phyloP scores from a whole-genome alignment of 352 stramenopile genomes.

The Phytophthora pluvialis region DNA sequence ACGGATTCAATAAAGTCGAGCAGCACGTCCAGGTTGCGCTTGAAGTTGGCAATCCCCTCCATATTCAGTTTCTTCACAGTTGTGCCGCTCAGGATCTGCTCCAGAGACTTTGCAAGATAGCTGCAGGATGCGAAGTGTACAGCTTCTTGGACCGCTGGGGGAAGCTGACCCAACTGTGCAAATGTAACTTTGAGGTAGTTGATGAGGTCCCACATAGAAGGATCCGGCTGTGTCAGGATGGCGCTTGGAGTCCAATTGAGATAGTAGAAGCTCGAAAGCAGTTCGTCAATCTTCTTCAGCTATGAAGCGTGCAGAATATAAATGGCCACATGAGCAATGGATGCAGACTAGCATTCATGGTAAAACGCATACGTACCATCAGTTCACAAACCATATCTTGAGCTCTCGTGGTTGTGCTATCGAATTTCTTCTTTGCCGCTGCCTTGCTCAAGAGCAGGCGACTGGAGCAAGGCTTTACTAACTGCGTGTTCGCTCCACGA shows the following conservation, averaged over 20 bases:
- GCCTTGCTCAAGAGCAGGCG: conserved; percentile 62
- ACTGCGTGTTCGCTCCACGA: conserved; percentile 36
- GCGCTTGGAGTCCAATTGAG: conserved; percentile 75
- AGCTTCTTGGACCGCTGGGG: conserved; percentile 60
- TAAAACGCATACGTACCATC: conserved; percentile 53
- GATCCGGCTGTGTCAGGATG: conserved; percentile 66
- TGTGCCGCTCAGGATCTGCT: conserved; percentile 67
- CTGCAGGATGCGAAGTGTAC: conserved; percentile 83
- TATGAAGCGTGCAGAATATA: conserved; percentile 25
- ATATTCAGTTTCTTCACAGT: conserved; percentile 75
- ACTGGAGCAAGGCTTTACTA: conserved; percentile 59
- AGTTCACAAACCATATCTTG: conserved; percentile 87
- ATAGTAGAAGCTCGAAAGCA: conserved; percentile 80
- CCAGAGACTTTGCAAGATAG: conserved; percentile 78
- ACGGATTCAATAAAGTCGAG: conserved; percentile 70
- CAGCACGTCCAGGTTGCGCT: conserved; percentile 76
- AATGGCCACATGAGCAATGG: background rate
- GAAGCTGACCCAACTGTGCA: conserved; percentile 63
- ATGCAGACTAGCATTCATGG: background rate
- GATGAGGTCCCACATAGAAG: conserved; percentile 85
- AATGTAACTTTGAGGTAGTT: conserved; percentile 88
- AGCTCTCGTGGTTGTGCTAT: conserved; percentile 77
- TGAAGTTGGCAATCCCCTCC: conserved; percentile 78
- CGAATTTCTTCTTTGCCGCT: conserved; percentile 82
- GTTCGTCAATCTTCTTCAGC: conserved; percentile 86